Base-by-base conservation (phyloP, 441 rosid genomes). In the Isatis lusitanica region DNA sequence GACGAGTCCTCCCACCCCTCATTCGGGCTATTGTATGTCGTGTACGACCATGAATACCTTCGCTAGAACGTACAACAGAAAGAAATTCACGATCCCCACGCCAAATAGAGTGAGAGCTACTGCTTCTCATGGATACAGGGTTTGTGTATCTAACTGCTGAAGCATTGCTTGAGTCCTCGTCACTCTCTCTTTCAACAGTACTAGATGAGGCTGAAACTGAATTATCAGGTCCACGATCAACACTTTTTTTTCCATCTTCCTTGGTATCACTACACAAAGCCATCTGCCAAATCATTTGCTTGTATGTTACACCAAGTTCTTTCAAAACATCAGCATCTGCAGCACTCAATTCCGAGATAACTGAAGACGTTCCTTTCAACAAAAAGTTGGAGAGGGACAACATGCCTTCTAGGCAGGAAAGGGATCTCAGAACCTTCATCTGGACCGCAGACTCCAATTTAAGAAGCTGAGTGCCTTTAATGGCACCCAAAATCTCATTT, bases 291-390 rank as follows among this genome's bases (percentile, higher is more conserved):
- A 88, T 79, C 33, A 85, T 80, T 80, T 91, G 94, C 83, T 80
- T 74, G 80, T 95, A 93, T 39, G 85, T 76, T 83, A 75, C 70
- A 71, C 99, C 97, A 74, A 95, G 84, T 81, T 90, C 94, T 85
- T 85, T 93, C 85, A 95, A 69, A 57, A 90, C 88, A 84, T 93
- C 99, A 73, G 95, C 97, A 87, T 93, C 96, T 43, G 94, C 89
- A 70, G 92, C 74, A 66, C 98, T 87, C 83, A 95, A 73, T 78
- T 95, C 99, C 53, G 97, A 83, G 47, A 93, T 85, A 76, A 91
- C 86, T 73, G 91, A 77, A 40, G 85, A 70, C 63, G 92, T 84
- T 58, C 93, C 96, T 82, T 91, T 95, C 89, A 95, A 80, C 85
- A 95, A 73, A 79, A 86, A 91, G 80, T 82, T 90, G 80, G 87